Base-by-base conservation (phyloP, 1,284 basidiomycete genomes). In the Malassezia cuniculi region DNA sequence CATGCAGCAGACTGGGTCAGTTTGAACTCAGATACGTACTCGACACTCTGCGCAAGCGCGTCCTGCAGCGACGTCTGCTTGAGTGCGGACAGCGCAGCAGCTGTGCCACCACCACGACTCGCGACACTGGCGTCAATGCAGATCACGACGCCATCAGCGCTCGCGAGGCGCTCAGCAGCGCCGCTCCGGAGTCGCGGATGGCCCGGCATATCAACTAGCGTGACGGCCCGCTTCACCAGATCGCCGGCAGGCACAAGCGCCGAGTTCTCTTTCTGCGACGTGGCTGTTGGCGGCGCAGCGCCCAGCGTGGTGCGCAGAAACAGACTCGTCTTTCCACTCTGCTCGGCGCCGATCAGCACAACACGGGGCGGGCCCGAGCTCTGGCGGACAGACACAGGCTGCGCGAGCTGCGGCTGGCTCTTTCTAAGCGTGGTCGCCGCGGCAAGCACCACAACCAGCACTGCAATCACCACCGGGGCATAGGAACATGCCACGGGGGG, bases 51-150 rank as follows among this genome's bases (percentile, higher is more conserved):
- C n/a, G 19, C n/a, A 3, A 45, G 37, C 14, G 37, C 35, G 10
- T 34, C 41, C 21, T 47, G 39, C 43, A 33, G 39, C 35, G 42
- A 34, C 20, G 44, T 37, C 14, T 27, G 28, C 34, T 31, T 40
- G 29, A 35, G 28, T 17, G 42, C 27, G 15, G 36, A 34, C 11
- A 38, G 27, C 31, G 41, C 32, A 16, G 42, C 36, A 15, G 36
- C 20, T 7, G 34, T 27, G 27, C 34, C 34, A 2, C 41, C 46
- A 10, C 41, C 43, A 19, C 60, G 55, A 30, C 57, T 57, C 8
- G 60, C 57, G 29, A 42, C 50, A 24, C 50, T 47, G 10, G 61
- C 51, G 27, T 65, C 61, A n/a, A 63, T 31, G 41, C 61, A 65
- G 47, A 61, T 52, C 11, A 65, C 56, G 12, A 65, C 20, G 6